phyloP scores from a whole-genome alignment of 2,329 filamentous ascomycete genomes.

The Chrysosphaeria jannelii region DNA sequence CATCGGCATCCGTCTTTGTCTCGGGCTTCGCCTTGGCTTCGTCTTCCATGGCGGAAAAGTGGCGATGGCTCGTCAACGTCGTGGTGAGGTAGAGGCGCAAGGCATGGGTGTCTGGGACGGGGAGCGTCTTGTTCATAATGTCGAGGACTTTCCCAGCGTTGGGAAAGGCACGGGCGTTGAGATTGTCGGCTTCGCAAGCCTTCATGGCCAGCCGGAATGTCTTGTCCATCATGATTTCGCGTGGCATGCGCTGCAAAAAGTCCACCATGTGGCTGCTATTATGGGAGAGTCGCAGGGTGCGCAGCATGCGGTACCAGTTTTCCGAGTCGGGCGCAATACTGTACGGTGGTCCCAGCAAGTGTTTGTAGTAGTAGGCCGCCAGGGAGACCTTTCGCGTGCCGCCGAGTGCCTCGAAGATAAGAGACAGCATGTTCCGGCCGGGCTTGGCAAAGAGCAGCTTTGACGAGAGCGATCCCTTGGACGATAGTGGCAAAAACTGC shows the following conservation, averaged over 20 bases:
- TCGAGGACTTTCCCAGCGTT: conserved; percentile 34
- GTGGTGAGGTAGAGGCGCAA: conserved; percentile 25
- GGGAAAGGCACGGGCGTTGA: conserved; percentile 36
- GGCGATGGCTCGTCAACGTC: conserved; percentile 16
- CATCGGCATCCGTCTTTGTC: not conserved
- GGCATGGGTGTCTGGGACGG: conserved; percentile 17
- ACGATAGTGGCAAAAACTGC: too few species aligned
- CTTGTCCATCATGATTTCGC: conserved; percentile 13
- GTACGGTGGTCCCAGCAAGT: conserved; percentile 27
- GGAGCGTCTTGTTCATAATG: conserved; percentile 20
- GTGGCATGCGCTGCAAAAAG: conserved; percentile 24
- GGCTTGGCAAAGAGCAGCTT: conserved; percentile 11
- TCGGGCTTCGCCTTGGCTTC: not conserved
- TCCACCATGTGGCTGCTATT: conserved; percentile 29
- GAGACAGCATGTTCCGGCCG: conserved; percentile 28
- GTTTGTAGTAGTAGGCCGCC: conserved; percentile 52
- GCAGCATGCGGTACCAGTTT: conserved; percentile 39
- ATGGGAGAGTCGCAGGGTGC: conserved; percentile 31
- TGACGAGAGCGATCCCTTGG: not conserved
- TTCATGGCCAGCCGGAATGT: conserved; percentile 45
- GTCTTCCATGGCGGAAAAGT: conserved; percentile 6
- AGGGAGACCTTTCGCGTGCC: conserved; percentile 26
- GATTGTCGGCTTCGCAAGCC: conserved; percentile 44
- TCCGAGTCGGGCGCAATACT: conserved; percentile 38
- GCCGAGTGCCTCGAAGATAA: conserved; percentile 34